Conservation (phyloP, 805 yeast genomes). For the Priceomyces fermenticarens region DNA sequence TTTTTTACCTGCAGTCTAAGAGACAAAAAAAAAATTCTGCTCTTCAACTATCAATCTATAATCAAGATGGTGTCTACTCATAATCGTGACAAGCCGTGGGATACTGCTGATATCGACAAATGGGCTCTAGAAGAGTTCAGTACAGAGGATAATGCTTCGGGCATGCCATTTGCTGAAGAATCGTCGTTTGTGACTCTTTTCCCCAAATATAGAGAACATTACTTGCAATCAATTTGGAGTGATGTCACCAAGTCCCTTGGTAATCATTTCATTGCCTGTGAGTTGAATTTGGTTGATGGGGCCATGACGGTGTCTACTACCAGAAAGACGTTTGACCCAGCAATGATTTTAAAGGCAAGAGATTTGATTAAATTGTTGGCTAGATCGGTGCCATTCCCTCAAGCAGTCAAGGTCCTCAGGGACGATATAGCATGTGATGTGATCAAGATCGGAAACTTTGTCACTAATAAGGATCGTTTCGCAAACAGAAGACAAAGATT, state of each 20-base stretch:
- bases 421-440: conserved; percentile 96
- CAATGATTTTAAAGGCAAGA: conserved; percentile 87
- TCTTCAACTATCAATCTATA: no score
- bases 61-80: conserved; percentile 81
- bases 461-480: conserved; percentile 87
- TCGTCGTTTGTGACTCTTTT: conserved; percentile 91
- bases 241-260: conserved; percentile 84
- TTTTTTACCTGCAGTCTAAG: no score
- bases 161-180: conserved; percentile 91
- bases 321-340: conserved; percentile 93
- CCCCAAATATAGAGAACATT: conserved; percentile 94
- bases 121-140: conserved; percentile 88
- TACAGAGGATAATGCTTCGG: conserved; percentile 84
- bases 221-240: conserved; percentile 86
- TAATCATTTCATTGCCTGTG: conserved; percentile 73
- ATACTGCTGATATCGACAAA: conserved; percentile 89
- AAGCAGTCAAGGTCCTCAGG: conserved; percentile 85
- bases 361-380: conserved; percentile 91
- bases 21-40: no score
- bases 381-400: conserved; percentile 95
- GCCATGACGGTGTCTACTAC: conserved; percentile 97
- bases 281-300: conserved; percentile 89
- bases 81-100: conserved; percentile 97
- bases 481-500: conserved; percentile 93
- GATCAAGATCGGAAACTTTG: conserved; percentile 88